Percentiles rank a stretch among this genome's conserved stretches.
Evolutionary conservation across 495 filamentous ascomycete genomes (phyloP).

Genomic region (Talaromyces nanjingensis): DNA sequence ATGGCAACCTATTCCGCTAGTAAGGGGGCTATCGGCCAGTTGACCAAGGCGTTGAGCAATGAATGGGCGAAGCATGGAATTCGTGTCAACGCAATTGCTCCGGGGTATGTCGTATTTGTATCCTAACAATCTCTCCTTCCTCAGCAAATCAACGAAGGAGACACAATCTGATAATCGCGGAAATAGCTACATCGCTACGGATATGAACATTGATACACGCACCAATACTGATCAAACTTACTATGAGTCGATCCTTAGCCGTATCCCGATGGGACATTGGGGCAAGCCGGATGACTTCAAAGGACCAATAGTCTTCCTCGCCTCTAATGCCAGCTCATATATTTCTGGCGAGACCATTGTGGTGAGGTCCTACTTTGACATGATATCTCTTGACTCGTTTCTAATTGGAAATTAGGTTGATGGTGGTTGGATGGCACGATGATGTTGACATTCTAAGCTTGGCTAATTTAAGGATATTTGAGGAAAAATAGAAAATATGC

Average conservation of each 20-base stretch:
- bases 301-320: constrained; percentile 51
- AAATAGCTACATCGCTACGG: constrained; percentile 45
- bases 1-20: constrained; percentile 77
- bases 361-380: constrained; percentile 19
- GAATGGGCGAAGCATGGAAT: constrained; percentile 26
- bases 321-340: constrained; percentile 61
- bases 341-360: constrained; percentile 65
- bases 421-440: no score
- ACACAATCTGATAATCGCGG: constrained; percentile 20
- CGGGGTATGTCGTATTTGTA: constrained; percentile 30
- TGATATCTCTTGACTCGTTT: no score
- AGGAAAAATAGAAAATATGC: no score
- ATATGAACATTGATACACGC: constrained; percentile 1
- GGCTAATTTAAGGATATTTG: no score
- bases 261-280: constrained; percentile 9
- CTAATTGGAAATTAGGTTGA: no score
- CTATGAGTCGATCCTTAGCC: constrained; percentile 26
- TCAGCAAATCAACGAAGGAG: no score
- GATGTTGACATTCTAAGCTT: no score
- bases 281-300: constrained; percentile 13
- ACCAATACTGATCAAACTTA: neutral
- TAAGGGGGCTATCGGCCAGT: constrained; percentile 2
- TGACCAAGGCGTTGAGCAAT: neutral
- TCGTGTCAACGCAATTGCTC: constrained; percentile 22
- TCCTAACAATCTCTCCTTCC: neutral